Evolutionary conservation across 495 filamentous ascomycete species (phyloP), one percentile per base, ranked within the genome.

Genomic region (Penicillium samsonianum): DNA sequence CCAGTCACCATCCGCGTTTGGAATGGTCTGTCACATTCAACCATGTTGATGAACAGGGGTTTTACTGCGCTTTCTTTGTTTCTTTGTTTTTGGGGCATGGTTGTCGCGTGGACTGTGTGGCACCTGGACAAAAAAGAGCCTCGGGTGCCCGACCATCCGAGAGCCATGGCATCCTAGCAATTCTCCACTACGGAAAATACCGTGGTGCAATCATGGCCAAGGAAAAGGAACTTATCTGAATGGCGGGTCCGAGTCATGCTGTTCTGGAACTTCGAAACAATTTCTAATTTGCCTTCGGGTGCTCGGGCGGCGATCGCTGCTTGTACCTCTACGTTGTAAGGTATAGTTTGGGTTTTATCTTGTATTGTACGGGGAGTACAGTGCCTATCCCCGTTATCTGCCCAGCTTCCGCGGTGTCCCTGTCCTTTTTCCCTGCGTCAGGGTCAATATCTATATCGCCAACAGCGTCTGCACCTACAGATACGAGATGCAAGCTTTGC

Each of bases 131-230:
- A 44, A 37, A 47, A 28, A 46, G 52, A 47, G 31, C 33, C 42
- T 35, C 19, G 53, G 43, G 14, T 38, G 4, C 22, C 53, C 43
- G 52, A 38, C 42, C 47, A 55, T 55, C 52, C 52, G 53, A 55
- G 23, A 47, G 28, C 22, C 12, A 38, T 46, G 20, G 14, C n/a
- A 38, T 38, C 38, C 26, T 41, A 14, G 38, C 38, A 42, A 17
- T 55, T 55, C 53, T 55, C 53, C 53, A 47, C 53, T 5, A 40
- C 14, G 43, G 42, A 55, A 46, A 40, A 38, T 37, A 25, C 53
- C 12, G 46, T 30, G 40, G 31, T 55, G 25, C 53, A 55, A 37
- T 47, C 20, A 4, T 55, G 41, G 10, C 43, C 53, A 55, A 47
- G 8, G 42, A 40, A 17, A 23, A 47, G 10, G 31, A 12, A 17